Percentiles rank a stretch among this genome's conserved stretches.
Conservation (phyloP, 1,284 basidiomycete genomes). For the Rhodotorula glutinis region DNA sequence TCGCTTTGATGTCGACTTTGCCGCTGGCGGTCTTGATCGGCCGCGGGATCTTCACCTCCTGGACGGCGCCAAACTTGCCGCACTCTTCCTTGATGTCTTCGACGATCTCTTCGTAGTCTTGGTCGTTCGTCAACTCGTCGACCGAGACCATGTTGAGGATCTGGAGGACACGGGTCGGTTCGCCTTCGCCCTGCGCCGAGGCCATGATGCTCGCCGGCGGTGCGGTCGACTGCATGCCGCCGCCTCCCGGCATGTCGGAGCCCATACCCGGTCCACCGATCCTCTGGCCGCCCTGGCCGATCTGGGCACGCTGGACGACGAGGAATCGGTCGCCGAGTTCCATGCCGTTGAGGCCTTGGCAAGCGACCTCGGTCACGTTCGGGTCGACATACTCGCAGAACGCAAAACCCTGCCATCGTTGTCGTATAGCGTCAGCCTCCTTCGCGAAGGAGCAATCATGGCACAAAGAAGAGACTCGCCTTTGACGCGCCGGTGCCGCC, state of each 20-base stretch:
- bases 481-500: conserved; percentile 84
- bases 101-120: conserved; percentile 88
- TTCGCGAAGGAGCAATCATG: not conserved
- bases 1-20: conserved; percentile 43
- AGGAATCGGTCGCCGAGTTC: conserved; percentile 94
- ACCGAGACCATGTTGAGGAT: conserved; percentile 99
- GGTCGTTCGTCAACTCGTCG: conserved; percentile 86
- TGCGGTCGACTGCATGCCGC: not conserved
- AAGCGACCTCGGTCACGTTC: conserved; percentile 86
- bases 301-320: conserved; percentile 93
- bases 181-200: conserved; percentile 54
- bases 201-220: conserved; percentile 43
- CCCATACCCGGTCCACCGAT: conserved; percentile 59
- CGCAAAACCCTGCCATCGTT: conserved; percentile 74
- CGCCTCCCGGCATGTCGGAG: conserved; percentile 6
- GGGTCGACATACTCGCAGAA: conserved; percentile 97
- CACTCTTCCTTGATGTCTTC: conserved; percentile 96
- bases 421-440: not conserved
- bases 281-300: conserved; percentile 54
- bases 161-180: conserved; percentile 72
- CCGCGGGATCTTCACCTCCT: conserved; percentile 82
- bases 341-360: conserved; percentile 95
- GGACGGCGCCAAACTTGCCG: conserved; percentile 72
- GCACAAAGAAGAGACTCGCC: conserved; percentile 52
- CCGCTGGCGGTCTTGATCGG: conserved; percentile 59